These are phyloP conservation scores for Trichophyton verrucosum DNA, from an alignment of 2,329 filamentous ascomycete genomes.

Conservation along the genomic window DNA sequence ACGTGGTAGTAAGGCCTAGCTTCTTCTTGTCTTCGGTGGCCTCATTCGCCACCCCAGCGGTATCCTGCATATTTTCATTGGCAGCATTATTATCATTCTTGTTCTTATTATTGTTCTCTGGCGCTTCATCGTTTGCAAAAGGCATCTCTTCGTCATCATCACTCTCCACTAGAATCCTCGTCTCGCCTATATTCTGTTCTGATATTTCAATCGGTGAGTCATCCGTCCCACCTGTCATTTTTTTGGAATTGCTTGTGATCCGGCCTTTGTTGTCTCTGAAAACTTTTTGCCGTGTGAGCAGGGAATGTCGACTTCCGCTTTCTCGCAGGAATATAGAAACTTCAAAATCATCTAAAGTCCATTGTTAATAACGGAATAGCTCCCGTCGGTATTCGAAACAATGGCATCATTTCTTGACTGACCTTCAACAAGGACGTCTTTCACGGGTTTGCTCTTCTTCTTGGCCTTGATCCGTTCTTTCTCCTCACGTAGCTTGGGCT, in stretches of 20 bases:
- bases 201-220: constrained; percentile 42
- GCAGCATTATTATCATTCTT: no score
- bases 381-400: neutral
- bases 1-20: constrained; percentile 68
- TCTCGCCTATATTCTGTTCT: constrained; percentile 28
- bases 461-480: constrained; percentile 49
- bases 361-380: constrained; percentile 3
- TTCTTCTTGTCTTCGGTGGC: constrained; percentile 67
- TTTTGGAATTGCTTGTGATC: constrained; percentile 50
- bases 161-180: constrained; percentile 45
- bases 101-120: constrained; percentile 4
- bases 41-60: constrained; percentile 10
- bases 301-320: constrained; percentile 67
- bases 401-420: constrained; percentile 16
- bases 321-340: constrained; percentile 89
- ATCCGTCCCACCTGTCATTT: constrained; percentile 46
- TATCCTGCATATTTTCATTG: constrained; percentile 30
- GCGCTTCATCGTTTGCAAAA: constrained; percentile 26
- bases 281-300: constrained; percentile 74
- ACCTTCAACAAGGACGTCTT: constrained; percentile 79
- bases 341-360: constrained; percentile 70
- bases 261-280: constrained; percentile 48
- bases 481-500: constrained; percentile 86
- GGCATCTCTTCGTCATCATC: constrained; percentile 42
- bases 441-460: constrained; percentile 68